Evolutionary conservation across 2,329 filamentous ascomycete genomes (phyloP).

Genomic region (Apiospora malaysiana): DNA sequence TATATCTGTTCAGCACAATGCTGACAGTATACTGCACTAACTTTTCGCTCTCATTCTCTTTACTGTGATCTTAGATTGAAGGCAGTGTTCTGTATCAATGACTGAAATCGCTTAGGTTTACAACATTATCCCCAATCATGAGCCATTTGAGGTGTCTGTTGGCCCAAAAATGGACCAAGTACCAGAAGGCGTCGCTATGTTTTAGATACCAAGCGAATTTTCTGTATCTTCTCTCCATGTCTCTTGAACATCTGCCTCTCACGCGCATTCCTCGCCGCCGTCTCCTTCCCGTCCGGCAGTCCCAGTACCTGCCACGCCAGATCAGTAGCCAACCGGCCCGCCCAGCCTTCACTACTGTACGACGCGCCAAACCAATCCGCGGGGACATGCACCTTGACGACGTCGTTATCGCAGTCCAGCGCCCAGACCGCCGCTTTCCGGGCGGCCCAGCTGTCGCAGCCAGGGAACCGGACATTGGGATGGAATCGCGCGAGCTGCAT

Average conservation of each 20-base stretch:
- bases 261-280: background rate
- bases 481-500: background rate
- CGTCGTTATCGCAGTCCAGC: background rate
- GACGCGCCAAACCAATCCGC: background rate
- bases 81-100: background rate
- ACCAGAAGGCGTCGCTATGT: background rate
- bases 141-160: background rate
- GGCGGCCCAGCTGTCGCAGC: too few species aligned
- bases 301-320: background rate
- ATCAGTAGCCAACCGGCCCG: too few species aligned
- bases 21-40: background rate
- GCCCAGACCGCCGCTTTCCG: too few species aligned
- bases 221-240: background rate
- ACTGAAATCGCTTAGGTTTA: background rate
- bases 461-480: background rate
- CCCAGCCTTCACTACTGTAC: background rate
- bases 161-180: background rate
- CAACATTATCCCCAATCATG: too few species aligned
- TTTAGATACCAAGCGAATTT: background rate
- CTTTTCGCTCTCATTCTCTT: background rate
- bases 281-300: background rate
- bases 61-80: background rate
- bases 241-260: background rate
- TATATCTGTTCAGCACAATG: background rate
- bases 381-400: background rate